Base-by-base conservation (phyloP, 352 stramenopile species). In the Thalassiosira exigua region DNA sequence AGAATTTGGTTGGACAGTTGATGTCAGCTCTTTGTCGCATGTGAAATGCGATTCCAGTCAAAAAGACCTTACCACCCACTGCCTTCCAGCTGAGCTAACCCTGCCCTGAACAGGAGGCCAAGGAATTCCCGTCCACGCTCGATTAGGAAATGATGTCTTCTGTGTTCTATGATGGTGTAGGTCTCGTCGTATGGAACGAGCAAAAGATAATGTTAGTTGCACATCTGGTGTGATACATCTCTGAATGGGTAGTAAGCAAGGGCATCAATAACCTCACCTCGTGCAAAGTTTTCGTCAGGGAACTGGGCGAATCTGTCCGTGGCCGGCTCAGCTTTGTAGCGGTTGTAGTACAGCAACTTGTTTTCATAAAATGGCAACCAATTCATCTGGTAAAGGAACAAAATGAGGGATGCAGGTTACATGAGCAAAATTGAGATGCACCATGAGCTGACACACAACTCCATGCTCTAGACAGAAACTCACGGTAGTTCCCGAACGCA, bases 131-230 rank as follows among this genome's bases (percentile, higher is more conserved):
- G 85, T 91, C 80, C 82, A 91, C 19, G 67, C 85, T 68, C 2
- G 80, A 53, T 21, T 82, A 84, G n/a, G 30, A 46, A 30, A 87
- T 41, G 46, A 93, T 90, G 53, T 92, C 88, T 22, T 90, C 82
- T n/a, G n/a, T n/a, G n/a, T n/a, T n/a, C n/a, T n/a, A n/a, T n/a
- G 54, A 78, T 90, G 11, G n/a, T 61, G 58, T 92, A 93, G 1
- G 78, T 86, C 22, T 61, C 24, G 0, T 87, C 52, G 22, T 46
- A 52, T 27, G 82, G 66, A n/a, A n/a, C n/a, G n/a, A n/a, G n/a
- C n/a, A n/a, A n/a, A n/a, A n/a, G n/a, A n/a, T n/a, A n/a, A n/a
- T n/a, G n/a, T n/a, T n/a, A n/a, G n/a, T n/a, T n/a, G n/a, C n/a
- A n/a, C n/a, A n/a, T n/a, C n/a, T n/a, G n/a, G n/a, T n/a, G n/a